Conservation (phyloP, 176 grass and related monocot species). For the Raddia distichophylla region DNA sequence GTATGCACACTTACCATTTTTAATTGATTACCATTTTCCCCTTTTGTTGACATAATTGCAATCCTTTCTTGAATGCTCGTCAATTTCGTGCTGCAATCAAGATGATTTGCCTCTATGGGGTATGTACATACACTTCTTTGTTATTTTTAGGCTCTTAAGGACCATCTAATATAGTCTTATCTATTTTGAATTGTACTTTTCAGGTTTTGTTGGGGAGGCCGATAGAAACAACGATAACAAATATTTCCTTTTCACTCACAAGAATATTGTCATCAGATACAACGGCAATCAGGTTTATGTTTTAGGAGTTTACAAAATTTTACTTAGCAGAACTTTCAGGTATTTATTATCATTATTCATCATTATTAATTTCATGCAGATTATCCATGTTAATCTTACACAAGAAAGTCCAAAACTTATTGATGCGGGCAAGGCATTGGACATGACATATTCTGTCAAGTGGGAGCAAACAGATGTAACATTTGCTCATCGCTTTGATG, state of each 20-base stretch:
- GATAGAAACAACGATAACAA: conserved; percentile 84
- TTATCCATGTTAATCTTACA: conserved; percentile 85
- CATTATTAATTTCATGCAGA: conserved; percentile 46
- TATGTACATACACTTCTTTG: conserved; percentile 52
- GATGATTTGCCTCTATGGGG: conserved; percentile 98
- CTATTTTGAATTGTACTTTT: conserved; percentile 36
- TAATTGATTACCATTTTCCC: conserved; percentile 8
- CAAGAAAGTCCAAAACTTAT: conserved; percentile 80
- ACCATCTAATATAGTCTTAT: conserved; percentile 25
- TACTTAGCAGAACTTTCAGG: not conserved
- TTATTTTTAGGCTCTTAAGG: conserved; percentile 32
- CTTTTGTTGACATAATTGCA: conserved; percentile 22
- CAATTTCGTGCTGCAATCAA: conserved; percentile 40
- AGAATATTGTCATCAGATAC: conserved; percentile 81
- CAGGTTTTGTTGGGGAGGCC: conserved; percentile 86
- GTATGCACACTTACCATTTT: not conserved
- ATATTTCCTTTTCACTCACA: conserved; percentile 90
- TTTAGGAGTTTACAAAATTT: conserved; percentile 7
- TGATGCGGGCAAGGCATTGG: conserved; percentile 63
- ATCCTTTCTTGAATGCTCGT: conserved; percentile 22
- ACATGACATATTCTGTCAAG: conserved; percentile 77
- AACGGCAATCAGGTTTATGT: conserved; percentile 79
- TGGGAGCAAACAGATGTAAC: conserved; percentile 64
- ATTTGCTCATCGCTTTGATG: conserved; percentile 73
- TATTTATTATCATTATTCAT: conserved; percentile 28